Evolutionary conservation across 306 rosid genomes (phyloP).

Genomic region (Senna siamea): DNA sequence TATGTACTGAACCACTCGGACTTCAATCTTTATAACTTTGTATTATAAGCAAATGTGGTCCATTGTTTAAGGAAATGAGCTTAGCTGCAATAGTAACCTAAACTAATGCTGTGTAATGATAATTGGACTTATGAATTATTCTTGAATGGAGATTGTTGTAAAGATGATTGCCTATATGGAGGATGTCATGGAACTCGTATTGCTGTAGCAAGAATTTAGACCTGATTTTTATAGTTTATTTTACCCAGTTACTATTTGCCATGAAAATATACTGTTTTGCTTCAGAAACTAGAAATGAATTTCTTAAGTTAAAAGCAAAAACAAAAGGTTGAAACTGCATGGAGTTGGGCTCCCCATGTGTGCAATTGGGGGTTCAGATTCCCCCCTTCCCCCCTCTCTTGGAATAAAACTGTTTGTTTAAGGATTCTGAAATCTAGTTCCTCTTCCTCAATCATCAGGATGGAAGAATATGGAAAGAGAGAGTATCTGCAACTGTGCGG

Average conservation of each 20-base stretch:
- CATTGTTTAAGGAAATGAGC: background rate
- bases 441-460: slow-evolving; percentile 57
- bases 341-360: background rate
- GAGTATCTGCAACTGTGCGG: slow-evolving; percentile 71
- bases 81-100: background rate
- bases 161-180: background rate
- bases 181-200: background rate
- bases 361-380: no score
- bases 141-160: background rate
- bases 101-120: background rate
- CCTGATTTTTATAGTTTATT: background rate
- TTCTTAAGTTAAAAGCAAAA: background rate
- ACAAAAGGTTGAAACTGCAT: background rate
- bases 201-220: background rate
- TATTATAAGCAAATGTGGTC: background rate
- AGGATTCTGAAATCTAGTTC: slow-evolving; percentile 40
- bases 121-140: background rate
- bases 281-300: background rate
- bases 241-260: background rate
- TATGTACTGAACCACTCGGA: background rate
- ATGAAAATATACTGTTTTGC: background rate
- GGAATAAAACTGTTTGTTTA: background rate
- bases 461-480: slow-evolving; percentile 96
- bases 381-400: no score
- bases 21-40: background rate